Percentiles rank a stretch among this genome's conserved stretches.
Conservation (phyloP, 2,329 filamentous ascomycete genomes). For the Neonectria faginata region DNA sequence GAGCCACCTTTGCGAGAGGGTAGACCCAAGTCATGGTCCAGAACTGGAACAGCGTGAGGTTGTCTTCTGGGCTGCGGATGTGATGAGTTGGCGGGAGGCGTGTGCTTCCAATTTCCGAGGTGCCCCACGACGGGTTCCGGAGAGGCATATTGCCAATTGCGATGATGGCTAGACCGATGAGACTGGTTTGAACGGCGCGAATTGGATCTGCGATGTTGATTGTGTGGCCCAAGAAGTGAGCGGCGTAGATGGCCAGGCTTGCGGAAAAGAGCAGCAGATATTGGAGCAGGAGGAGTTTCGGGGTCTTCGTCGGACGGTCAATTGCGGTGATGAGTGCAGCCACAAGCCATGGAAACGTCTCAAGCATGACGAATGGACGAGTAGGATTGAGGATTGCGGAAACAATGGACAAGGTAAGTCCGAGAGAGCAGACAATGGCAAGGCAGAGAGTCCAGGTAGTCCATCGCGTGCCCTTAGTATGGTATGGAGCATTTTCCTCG, state of each 20-base stretch:
- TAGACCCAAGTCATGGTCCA: conserved; percentile 87
- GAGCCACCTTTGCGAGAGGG: conserved; percentile 76
- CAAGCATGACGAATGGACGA: conserved; percentile 46
- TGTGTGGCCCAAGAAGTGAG: conserved; percentile 45
- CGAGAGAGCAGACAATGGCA: conserved; percentile 47
- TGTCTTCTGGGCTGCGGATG: conserved; percentile 81
- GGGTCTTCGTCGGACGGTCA: conserved; percentile 56
- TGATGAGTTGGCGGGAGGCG: conserved; percentile 45
- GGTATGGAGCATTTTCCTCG: conserved; percentile 48
- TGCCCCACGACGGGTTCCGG: conserved; percentile 51
- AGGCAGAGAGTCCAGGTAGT: conserved; percentile 55
- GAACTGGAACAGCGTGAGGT: conserved; percentile 83
- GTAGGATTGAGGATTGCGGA: conserved; percentile 47
- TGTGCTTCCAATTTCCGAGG: conserved; percentile 47
- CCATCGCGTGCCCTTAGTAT: conserved; percentile 49
- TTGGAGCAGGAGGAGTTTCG: conserved; percentile 54
- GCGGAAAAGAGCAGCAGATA: conserved; percentile 52
- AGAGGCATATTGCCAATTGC: conserved; percentile 54
- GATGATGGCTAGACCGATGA: conserved; percentile 45
- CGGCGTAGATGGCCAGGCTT: conserved; percentile 47
- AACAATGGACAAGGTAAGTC: conserved; percentile 50
- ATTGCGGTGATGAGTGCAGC: conserved; percentile 52
- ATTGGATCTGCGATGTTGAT: conserved; percentile 38
- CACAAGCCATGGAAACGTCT: conserved; percentile 55
- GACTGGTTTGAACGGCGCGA: conserved; percentile 36